Percentiles rank a stretch among this genome's conserved stretches.
phyloP scores from a whole-genome alignment of 1,284 basidiomycete species.

The Coniferiporia sulphurascens region DNA sequence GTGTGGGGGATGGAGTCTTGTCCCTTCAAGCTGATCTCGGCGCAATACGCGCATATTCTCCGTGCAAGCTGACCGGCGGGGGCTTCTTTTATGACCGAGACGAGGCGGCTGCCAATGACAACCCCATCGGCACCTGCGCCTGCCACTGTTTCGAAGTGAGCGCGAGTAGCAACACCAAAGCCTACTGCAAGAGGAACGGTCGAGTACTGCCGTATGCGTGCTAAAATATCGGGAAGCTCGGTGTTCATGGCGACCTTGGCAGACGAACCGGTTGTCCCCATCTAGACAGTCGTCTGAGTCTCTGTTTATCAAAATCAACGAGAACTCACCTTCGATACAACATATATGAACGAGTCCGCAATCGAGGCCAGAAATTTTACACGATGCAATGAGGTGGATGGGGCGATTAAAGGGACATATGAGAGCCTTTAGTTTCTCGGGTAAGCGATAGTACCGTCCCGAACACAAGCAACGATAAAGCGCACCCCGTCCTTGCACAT shows the following conservation, averaged over 20 bases:
- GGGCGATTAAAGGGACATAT: constrained; percentile 96
- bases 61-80: constrained; percentile 46
- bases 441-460: not conserved
- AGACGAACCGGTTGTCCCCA: constrained; percentile 96
- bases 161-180: constrained; percentile 92
- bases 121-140: constrained; percentile 91
- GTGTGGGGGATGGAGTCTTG: constrained; percentile 35
- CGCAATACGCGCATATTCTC: constrained; percentile 74
- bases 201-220: constrained; percentile 68
- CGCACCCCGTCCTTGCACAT: constrained; percentile 77
- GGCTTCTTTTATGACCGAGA: constrained; percentile 72
- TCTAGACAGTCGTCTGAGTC: constrained; percentile 45
- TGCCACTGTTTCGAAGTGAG: constrained; percentile 84
- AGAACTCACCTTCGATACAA: constrained; percentile 77
- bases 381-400: constrained; percentile 83
- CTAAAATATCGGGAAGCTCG: constrained; percentile 74
- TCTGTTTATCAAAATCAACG: not conserved
- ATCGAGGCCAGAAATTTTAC: constrained; percentile 90
- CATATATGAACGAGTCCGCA: constrained; percentile 97
- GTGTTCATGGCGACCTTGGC: constrained; percentile 67
- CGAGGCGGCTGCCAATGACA: constrained; percentile 88
- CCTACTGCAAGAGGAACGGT: constrained; percentile 89
- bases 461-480: not conserved
- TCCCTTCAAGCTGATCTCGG: constrained; percentile 61
- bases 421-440: constrained; percentile 60